Evolutionary conservation across 208 protist genomes (phyloP), one percentile per base, ranked within the genome.

Genomic region (Leishmania martiniquensis): DNA sequence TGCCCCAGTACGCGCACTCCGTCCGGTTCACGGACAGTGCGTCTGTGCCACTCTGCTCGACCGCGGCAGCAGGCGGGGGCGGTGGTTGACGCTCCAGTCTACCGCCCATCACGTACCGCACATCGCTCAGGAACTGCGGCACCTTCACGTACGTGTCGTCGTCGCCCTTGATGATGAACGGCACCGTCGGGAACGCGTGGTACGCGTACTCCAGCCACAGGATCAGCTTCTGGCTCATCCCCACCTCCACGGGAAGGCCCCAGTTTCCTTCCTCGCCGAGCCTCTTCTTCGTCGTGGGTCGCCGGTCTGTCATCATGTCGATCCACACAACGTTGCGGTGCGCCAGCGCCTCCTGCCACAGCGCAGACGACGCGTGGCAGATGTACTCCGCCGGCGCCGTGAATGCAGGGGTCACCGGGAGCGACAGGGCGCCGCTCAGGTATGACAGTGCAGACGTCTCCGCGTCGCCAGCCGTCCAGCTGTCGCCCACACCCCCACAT

Each of bases 121-220:
- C 42, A 37, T 85, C 81, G 42, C 69, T 51, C 68, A 88, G 78
- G 34, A 68, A 82, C 69, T 90, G 83, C 77, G 80, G 83, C 65
- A 86, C 83, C 49, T 75, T 77, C 4, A 85, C 9, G 49, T 83
- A 86, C 55, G 75, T 84, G 65, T 87, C 86, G 65, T 90, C 86
- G 65, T 87, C 83, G 12, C 80, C 73, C 76, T 84, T 90, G 57
- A 57, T 76, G 20, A 87, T 55, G 57, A 77, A 87, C 51, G 42
- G 39, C 39, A 78, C 75, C 15, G 76, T 60, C 25, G 76, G 71
- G 59, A 85, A 87, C 3, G 70, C 13, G n/a, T 65, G 32, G 49
- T 86, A 66, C 29, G 73, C 78, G 45, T 83, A 79, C 22, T 77
- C 39, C 63, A 86, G 81, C 82, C 82, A 86, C 20, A 84, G 55